phyloP scores from a whole-genome alignment of 192 early-diverging fungal species.

The Coemansia sp. region DNA sequence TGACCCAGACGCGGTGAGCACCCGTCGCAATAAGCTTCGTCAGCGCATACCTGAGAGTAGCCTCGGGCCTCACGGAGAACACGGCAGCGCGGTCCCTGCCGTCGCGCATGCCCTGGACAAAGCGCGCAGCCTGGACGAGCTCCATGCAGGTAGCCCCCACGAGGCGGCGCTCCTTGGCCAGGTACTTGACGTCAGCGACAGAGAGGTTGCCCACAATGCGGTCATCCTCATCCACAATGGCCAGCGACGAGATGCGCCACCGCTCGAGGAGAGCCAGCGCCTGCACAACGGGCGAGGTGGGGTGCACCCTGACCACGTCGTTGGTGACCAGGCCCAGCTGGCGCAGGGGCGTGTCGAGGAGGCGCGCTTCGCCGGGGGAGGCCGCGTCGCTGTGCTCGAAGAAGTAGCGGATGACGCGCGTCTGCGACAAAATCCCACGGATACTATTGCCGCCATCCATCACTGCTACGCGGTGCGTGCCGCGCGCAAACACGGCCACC shows the following conservation, averaged over 20 bases:
- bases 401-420: constrained; percentile 65
- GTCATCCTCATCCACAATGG: constrained; percentile 38
- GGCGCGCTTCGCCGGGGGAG: constrained; percentile 5
- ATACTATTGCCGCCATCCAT: constrained; percentile 63
- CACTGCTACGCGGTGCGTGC: constrained; percentile 80
- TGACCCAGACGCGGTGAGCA: constrained; percentile 82
- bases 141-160: constrained; percentile 62
- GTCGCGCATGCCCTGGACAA: constrained; percentile 64
- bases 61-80: constrained; percentile 71
- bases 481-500: constrained; percentile 70
- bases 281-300: constrained; percentile 60
- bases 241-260: constrained; percentile 44
- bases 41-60: constrained; percentile 69
- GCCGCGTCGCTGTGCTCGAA: constrained; percentile 54
- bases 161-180: constrained; percentile 46
- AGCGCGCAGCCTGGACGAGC: constrained; percentile 61
- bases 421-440: constrained; percentile 78
- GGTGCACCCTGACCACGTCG: constrained; percentile 56
- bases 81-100: constrained; percentile 67
- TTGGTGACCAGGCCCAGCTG: constrained; percentile 60
- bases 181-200: constrained; percentile 48
- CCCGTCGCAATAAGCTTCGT: constrained; percentile 79
- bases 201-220: constrained; percentile 37
- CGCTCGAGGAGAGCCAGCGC: constrained; percentile 63
- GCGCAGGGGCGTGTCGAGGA: constrained; percentile 42